A percentile compares a stretch with the other conserved stretches of the same genome.
Conservation (phyloP, 2,329 filamentous ascomycete species). For the Fusarium sp. region DNA sequence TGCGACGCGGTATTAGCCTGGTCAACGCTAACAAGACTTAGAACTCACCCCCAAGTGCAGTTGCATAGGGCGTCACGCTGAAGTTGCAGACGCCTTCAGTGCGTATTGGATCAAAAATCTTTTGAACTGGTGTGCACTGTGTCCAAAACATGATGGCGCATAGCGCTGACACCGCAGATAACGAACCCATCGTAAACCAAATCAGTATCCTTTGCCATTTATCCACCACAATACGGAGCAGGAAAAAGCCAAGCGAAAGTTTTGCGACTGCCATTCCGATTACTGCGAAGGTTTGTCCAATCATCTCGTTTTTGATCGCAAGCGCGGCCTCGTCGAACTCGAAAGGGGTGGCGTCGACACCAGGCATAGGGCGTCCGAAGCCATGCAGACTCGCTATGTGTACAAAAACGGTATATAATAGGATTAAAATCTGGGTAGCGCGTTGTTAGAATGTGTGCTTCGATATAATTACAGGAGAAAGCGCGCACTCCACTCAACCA, state of each 20-base stretch:
- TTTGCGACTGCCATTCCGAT: slow-evolving; percentile 54
- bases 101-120: slow-evolving; percentile 16
- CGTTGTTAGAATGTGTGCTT: background rate
- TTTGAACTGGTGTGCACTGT: slow-evolving; percentile 26
- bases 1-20: background rate
- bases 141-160: slow-evolving; percentile 13
- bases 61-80: slow-evolving; percentile 16
- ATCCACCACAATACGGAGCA: slow-evolving; percentile 50
- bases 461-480: background rate
- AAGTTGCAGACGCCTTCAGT: slow-evolving; percentile 13
- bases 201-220: slow-evolving; percentile 50
- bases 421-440: slow-evolving; percentile 34
- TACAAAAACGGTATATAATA: slow-evolving; percentile 49
- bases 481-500: slow-evolving; percentile 7
- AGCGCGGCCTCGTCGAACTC: slow-evolving; percentile 28
- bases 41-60: slow-evolving; percentile 24
- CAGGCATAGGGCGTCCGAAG: slow-evolving; percentile 48
- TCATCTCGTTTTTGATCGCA: slow-evolving; percentile 46
- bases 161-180: slow-evolving; percentile 15
- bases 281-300: slow-evolving; percentile 51
- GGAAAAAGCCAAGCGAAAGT: slow-evolving; percentile 51
- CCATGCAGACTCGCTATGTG: slow-evolving; percentile 47
- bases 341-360: slow-evolving; percentile 24
- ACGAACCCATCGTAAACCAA: slow-evolving; percentile 43
- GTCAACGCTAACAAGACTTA: too few species aligned